These are phyloP conservation scores for Craterostigma plantagineum DNA, from an alignment of 257 asterid species.

Conservation along the genomic window DNA sequence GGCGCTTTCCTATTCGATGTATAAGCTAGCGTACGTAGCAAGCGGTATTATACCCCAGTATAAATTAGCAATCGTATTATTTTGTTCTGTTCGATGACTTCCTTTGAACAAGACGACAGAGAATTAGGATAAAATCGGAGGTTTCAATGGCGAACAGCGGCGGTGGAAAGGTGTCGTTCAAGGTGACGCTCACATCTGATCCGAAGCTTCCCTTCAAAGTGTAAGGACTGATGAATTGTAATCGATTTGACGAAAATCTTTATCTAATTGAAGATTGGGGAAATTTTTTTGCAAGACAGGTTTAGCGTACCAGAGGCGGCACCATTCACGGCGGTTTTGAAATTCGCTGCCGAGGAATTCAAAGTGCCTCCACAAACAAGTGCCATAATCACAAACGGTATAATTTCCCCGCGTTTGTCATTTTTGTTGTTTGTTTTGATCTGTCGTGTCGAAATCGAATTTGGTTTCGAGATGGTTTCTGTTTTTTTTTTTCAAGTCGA, in stretches of 20 bases:
- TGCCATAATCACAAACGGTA: conserved; percentile 91
- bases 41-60: too few species aligned
- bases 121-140: too few species aligned
- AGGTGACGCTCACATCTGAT: conserved; percentile 89
- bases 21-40: too few species aligned
- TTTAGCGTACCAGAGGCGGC: conserved; percentile 98
- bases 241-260: too few species aligned
- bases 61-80: too few species aligned
- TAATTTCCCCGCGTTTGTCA: not conserved
- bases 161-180: conserved; percentile 89
- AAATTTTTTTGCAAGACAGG: conserved; percentile 14
- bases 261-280: not conserved
- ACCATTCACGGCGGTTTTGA: conserved; percentile 92
- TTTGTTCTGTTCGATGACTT: too few species aligned
- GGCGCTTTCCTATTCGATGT: too few species aligned
- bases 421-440: conserved; percentile 1
- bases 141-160: conserved; percentile 47
- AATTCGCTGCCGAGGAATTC: conserved; percentile 95
- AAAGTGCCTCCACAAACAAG: conserved; percentile 96
- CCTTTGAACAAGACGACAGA: too few species aligned
- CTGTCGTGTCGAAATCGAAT: not conserved
- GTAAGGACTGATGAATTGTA: conserved; percentile 17
- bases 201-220: conserved; percentile 97
- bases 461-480: not conserved
- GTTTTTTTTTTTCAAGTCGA: too few species aligned